These are phyloP conservation scores for Colletotrichum graminicola DNA, from an alignment of 2,329 filamentous ascomycete genomes.

Conservation along the genomic window DNA sequence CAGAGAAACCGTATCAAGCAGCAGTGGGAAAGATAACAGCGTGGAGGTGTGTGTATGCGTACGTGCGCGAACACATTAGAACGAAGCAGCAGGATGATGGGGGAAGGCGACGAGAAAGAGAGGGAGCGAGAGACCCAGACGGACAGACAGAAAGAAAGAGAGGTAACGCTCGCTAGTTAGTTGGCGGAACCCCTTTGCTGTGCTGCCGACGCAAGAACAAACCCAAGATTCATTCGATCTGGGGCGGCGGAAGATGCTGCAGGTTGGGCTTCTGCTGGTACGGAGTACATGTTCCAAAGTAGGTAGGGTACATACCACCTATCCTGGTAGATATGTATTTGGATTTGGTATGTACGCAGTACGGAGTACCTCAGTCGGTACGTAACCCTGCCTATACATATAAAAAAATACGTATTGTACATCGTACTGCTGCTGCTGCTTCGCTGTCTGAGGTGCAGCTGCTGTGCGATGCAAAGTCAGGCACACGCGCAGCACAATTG, in stretches of 20 bases:
- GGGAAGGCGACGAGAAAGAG: neutral
- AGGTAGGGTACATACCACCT: no score
- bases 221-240: conserved; percentile 21
- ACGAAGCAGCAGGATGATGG: conserved; percentile 10
- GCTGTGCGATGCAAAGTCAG: conserved; percentile 28
- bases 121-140: neutral
- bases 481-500: conserved; percentile 26
- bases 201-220: conserved; percentile 24
- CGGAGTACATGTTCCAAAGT: neutral
- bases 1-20: neutral
- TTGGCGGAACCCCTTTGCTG: conserved; percentile 25
- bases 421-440: neutral
- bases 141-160: neutral
- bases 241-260: conserved; percentile 29
- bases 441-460: conserved; percentile 15
- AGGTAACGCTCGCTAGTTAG: neutral
- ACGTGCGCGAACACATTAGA: neutral
- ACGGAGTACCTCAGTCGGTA: no score
- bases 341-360: no score
- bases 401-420: neutral
- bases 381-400: neutral
- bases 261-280: conserved; percentile 18
- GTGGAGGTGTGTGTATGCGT: neutral
- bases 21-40: neutral
- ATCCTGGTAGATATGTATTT: neutral